Evolutionary conservation across 768 basidiomycete species (phyloP), one percentile per base, ranked within the genome.

Genomic region (Macrolepiota albuminosa): DNA sequence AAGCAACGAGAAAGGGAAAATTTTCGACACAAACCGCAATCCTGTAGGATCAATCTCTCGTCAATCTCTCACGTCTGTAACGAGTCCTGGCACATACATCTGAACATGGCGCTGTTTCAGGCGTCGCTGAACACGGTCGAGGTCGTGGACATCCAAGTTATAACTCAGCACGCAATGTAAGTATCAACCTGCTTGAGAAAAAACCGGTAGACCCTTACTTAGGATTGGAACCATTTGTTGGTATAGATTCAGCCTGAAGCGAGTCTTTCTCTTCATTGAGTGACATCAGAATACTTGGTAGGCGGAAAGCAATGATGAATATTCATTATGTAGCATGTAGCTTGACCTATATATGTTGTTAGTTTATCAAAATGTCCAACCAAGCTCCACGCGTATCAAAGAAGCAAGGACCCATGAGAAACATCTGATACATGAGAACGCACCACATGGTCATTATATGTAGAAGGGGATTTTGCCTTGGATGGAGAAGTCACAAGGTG

Each of bases 31-130:
- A 70, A 63, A 87, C 87, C 61, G 86, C 86, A 71, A 88, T 87
- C 84, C 83, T 84, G 60, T 11, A 42, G 47, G 39, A 60, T 26
- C 14, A 52, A 56, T 21, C n/a, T n/a, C 13, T n/a, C 39, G 42
- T 51, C 3, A 43, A 21, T 6, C 16, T 33, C 59, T 21, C 59
- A 18, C n/a, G 9, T 36, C 29, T 40, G 43, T 29, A 51, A 49
- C 26, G 46, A 49, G 26, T 18, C 24, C 16, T 24, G 47, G 51
- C 39, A 72, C 82, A 56, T 66, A 85, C 88, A 91, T 91, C 69
- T 90, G 89, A 14, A 88, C 84, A 82, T 90, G 88, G 34, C 88
- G 83, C 71, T 89, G 87, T 72, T 88, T 84, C 40, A 91, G 79
- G 40, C 82, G 81, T 33, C 89, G 81, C 66, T 91, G 89, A 5